These are phyloP conservation scores for Acanthochlamys bracteata DNA, from an alignment of 106 monocot genomes.

Conservation along the genomic window DNA sequence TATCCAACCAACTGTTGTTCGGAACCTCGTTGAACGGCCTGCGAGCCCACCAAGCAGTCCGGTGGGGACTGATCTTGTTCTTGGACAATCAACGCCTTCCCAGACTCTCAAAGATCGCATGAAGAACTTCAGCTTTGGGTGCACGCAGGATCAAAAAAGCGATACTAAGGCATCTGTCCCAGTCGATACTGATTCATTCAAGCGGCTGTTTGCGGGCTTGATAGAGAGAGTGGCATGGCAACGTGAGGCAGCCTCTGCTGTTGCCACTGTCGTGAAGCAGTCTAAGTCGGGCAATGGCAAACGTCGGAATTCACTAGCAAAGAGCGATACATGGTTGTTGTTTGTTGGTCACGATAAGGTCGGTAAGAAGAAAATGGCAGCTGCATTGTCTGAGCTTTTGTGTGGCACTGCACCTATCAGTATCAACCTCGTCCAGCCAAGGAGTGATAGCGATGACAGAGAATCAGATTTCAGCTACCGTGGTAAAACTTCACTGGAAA, in stretches of 20 bases:
- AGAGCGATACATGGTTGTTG: slow-evolving; percentile 64
- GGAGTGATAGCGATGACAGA: slow-evolving; percentile 8
- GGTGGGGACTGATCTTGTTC: slow-evolving; percentile 53
- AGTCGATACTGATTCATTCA: slow-evolving; percentile 50
- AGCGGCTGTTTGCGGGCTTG: slow-evolving; percentile 59
- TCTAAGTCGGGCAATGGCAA: slow-evolving; percentile 48
- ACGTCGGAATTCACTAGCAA: slow-evolving; percentile 17
- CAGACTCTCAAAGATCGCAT: slow-evolving; percentile 11
- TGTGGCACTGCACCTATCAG: slow-evolving; percentile 32
- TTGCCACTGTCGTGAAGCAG: slow-evolving; percentile 45
- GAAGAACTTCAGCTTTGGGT: slow-evolving; percentile 5
- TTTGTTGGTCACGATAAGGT: slow-evolving; percentile 65
- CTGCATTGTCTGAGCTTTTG: slow-evolving; percentile 56
- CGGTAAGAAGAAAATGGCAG: slow-evolving; percentile 84
- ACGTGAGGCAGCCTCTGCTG: slow-evolving; percentile 61
- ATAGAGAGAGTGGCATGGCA: slow-evolving; percentile 79
- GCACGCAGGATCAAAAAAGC: slow-evolving; percentile 6
- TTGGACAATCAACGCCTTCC: slow-evolving; percentile 19
- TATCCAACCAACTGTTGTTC: neutral
- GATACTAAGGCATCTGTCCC: slow-evolving; percentile 18
- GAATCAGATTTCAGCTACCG: slow-evolving; percentile 20
- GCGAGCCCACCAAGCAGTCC: slow-evolving; percentile 34
- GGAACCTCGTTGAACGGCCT: neutral
- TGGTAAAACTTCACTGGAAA: slow-evolving; percentile 38
- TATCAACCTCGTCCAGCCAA: slow-evolving; percentile 16